These are phyloP conservation scores for Coffea humblotiana DNA, from an alignment of 305 asterid species.

Conservation along the genomic window DNA sequence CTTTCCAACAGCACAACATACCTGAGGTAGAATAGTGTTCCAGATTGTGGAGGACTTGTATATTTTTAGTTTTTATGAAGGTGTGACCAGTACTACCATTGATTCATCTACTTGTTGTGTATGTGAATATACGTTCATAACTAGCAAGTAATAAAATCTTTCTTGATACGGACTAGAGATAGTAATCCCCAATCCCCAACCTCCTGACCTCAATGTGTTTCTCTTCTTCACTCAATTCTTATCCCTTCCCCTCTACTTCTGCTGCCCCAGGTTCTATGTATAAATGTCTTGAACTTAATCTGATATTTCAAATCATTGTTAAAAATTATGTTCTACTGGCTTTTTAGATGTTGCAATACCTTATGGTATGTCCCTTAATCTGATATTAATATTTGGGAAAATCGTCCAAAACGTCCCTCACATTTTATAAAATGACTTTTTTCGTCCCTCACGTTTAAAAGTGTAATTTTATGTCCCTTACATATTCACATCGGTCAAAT, in stretches of 20 bases:
- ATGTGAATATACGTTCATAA: not conserved
- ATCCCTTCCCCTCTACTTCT: not conserved
- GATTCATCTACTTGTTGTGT: not conserved
- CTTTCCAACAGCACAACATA: constrained; percentile 13
- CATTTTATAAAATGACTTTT: no score
- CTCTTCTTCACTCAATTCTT: not conserved
- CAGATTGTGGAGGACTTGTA: not conserved
- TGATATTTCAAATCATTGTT: not conserved
- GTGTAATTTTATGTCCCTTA: no score
- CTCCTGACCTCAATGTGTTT: not conserved
- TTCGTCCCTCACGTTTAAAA: no score
- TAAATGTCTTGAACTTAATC: no score
- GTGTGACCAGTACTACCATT: not conserved
- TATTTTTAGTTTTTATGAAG: no score
- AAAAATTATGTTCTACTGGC: not conserved
- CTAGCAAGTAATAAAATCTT: not conserved
- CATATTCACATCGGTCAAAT: no score
- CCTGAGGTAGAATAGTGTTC: constrained; percentile 16
- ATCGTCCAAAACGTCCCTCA: no score
- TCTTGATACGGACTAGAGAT: no score
- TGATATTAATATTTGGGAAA: not conserved
- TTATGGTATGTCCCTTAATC: not conserved
- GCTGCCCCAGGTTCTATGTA: not conserved
- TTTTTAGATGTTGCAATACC: not conserved
- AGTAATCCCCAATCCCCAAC: no score